Base-by-base conservation (phyloP, 352 stramenopile genomes). In the Globisporangium irregulare region DNA sequence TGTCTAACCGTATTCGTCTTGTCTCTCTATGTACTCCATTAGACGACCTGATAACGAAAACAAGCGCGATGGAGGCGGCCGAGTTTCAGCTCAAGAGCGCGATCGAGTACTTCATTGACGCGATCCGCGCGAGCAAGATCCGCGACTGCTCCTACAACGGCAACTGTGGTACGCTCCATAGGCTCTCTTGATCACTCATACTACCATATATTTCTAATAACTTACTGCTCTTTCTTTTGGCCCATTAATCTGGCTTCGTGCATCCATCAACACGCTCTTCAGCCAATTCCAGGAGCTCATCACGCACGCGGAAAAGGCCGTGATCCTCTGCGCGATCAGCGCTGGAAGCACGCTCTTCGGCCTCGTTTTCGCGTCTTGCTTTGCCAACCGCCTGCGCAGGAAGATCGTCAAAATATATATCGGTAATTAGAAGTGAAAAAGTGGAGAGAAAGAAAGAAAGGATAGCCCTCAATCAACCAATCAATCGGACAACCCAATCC, bases 401-500 rank as follows among this genome's bases (percentile, higher is more conserved):
- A 89, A 86, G 54, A 64, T 81, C 24, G 73, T 88, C 27, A 91
- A 90, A 69, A 73, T 91, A 6, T 90, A 89, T 63, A 74, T 66
- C 50, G 68, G 68, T 4, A 78, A 54, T n/a, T 77, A 68, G 38
- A 24, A 8, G 22, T 34, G 3, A 8, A 4, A 4, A 9, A 32
- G 7, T 58, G 24, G 51, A 58, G 7, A 27, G 50, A 56, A 38
- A 32, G 24, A 27, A 27, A 27, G 25, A 32, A 29, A 27, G 51
- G 14, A 10, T 24, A 29, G 22, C 14, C 14, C 15, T 58, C 22
- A 4, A 10, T 58, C 12, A 46, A 46, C 15, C 38, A 15, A 46
- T 20, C 12, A 46, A 46, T 18, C 38, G 5, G 38, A 46, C 4
- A 46, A 15, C 10, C 15, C 36, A 18, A 32, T 10, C 36, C 2